phyloP scores from a whole-genome alignment of 331 rosid species.

The Stylosanthes scabra region DNA sequence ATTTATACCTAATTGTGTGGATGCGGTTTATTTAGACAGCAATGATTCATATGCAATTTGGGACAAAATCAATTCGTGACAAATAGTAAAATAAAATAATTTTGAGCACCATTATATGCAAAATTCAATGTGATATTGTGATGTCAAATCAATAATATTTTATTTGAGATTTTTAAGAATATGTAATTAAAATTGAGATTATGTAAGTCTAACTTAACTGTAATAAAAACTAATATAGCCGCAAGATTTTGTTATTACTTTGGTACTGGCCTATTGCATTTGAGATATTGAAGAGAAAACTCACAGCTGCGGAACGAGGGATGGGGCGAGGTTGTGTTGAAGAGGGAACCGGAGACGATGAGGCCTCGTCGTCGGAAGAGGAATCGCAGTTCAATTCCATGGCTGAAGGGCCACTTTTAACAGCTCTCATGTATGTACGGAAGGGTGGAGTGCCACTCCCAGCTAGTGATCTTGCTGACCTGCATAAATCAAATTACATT shows the following conservation, averaged over 20 bases:
- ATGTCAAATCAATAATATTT: too few species aligned
- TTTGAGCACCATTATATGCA: background rate
- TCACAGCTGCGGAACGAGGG: constrained; percentile 50
- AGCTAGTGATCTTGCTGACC: constrained; percentile 87
- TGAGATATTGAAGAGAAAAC: background rate
- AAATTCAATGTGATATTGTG: too few species aligned
- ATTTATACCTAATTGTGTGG: background rate
- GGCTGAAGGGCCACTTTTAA: constrained; percentile 81
- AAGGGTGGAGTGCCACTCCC: constrained; percentile 84
- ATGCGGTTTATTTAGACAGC: background rate
- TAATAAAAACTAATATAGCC: too few species aligned
- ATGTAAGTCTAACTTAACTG: too few species aligned
- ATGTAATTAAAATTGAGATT: too few species aligned
- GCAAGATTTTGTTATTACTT: too few species aligned
- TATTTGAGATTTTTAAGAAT: too few species aligned
- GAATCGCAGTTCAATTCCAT: constrained; percentile 50
- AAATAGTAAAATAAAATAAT: background rate
- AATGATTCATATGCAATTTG: background rate
- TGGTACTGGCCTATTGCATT: too few species aligned
- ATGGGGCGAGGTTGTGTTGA: constrained; percentile 58
- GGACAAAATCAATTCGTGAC: background rate
- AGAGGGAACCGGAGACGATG: background rate
- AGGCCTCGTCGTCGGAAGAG: constrained; percentile 67
- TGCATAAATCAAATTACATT: constrained; percentile 35
- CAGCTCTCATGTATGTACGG: constrained; percentile 57